phyloP scores from a whole-genome alignment of 352 stramenopile species.

The Pythium periplocum region DNA sequence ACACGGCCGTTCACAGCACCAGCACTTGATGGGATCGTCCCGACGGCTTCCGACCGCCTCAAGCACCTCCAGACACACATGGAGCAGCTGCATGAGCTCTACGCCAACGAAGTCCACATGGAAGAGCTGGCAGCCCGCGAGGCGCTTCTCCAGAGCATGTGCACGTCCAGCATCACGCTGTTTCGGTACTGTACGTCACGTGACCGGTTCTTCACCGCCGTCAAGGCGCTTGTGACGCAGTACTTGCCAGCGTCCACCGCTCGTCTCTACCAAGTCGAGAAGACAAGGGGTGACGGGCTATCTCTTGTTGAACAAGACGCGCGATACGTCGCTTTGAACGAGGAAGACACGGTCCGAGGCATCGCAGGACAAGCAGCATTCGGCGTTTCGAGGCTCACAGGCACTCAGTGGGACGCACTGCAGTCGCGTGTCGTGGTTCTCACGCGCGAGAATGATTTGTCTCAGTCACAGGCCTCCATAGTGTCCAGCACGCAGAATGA shows the following conservation, averaged over 20 bases:
- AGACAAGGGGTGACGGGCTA: neutral
- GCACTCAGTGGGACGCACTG: too few species aligned
- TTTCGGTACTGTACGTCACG: conserved; percentile 33
- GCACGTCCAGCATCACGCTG: conserved; percentile 40
- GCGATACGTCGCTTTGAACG: too few species aligned
- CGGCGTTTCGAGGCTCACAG: too few species aligned
- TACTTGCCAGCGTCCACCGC: conserved; percentile 26
- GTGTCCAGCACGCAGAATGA: too few species aligned
- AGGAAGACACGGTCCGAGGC: too few species aligned
- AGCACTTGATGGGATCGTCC: conserved; percentile 7
- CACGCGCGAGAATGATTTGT: too few species aligned
- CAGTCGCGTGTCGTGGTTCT: too few species aligned
- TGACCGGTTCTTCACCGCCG: conserved; percentile 28
- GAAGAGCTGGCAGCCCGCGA: conserved; percentile 33
- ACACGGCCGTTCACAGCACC: conserved; percentile 3
- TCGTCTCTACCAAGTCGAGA: conserved; percentile 26
- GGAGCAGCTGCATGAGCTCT: conserved; percentile 43
- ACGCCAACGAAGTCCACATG: conserved; percentile 38
- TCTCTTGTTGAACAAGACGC: too few species aligned
- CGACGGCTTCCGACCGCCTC: conserved; percentile 18
- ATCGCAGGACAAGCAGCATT: too few species aligned
- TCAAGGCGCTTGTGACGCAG: conserved; percentile 34
- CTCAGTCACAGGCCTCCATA: too few species aligned
- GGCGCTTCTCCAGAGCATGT: conserved; percentile 33
- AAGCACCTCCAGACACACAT: conserved; percentile 44